Evolutionary conservation across 2,329 filamentous ascomycete genomes (phyloP).

Genomic region (Scedosporium apiospermum): DNA sequence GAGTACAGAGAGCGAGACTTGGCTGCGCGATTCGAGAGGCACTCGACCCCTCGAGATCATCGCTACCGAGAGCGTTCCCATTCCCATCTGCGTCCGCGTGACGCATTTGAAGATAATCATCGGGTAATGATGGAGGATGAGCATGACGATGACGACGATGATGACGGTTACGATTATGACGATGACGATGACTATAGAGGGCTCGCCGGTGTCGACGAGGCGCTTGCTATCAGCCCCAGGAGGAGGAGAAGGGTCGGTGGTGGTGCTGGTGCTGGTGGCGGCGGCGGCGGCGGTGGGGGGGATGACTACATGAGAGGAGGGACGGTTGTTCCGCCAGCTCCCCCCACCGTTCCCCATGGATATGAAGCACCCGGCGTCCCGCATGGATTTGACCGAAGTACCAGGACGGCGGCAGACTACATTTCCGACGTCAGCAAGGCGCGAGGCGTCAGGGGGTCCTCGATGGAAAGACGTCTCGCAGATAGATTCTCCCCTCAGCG

Average conservation of each 20-base stretch:
- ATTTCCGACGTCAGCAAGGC: constrained; percentile 7
- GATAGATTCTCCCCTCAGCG: constrained; percentile 6
- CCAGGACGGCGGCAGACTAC: constrained; percentile 5
- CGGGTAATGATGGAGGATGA: neutral
- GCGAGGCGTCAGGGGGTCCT: neutral
- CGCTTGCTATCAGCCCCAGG: neutral
- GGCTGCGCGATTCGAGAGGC: constrained; percentile 1
- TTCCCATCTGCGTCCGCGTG: neutral
- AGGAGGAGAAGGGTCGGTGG: neutral
- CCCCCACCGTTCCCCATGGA: neutral
- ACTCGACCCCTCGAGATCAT: neutral
- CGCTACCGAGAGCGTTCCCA: neutral
- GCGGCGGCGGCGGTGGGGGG: too few species aligned
- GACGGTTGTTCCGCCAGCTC: neutral
- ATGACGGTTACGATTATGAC: constrained; percentile 3
- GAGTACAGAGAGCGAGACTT: neutral
- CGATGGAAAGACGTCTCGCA: constrained; percentile 5
- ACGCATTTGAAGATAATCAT: neutral
- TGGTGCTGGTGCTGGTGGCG: neutral
- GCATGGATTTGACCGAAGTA: constrained; percentile 1
- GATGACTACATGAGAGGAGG: constrained; percentile 1
- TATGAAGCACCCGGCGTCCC: neutral
- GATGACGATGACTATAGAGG: constrained; percentile 4
- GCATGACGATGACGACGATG: constrained; percentile 2
- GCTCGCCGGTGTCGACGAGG: neutral